phyloP scores from a whole-genome alignment of 176 grass and related monocot genomes.

The Thinopyrum elongatum region DNA sequence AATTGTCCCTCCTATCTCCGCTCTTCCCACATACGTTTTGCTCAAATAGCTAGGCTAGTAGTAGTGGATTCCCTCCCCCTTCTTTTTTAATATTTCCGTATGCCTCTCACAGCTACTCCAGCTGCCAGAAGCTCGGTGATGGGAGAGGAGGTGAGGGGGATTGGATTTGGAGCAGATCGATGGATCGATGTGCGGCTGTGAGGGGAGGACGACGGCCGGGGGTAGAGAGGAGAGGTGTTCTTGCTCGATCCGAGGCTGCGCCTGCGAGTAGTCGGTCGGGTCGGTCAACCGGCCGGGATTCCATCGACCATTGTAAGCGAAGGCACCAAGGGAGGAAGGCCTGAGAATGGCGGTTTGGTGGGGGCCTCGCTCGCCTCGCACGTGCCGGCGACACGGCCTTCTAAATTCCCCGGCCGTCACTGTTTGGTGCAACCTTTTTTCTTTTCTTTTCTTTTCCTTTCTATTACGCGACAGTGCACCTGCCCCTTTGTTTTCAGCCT shows the following conservation, averaged over 20 bases:
- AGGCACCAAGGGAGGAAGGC: conserved; percentile 13
- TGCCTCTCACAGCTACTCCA: conserved; percentile 32
- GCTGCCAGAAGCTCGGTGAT: background rate
- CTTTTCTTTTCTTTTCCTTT: background rate
- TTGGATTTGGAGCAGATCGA: background rate
- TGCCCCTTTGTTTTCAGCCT: conserved; percentile 14
- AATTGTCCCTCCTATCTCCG: conserved; percentile 36
- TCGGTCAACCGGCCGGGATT: conserved; percentile 30
- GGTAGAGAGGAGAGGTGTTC: background rate
- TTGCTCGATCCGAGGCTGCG: conserved; percentile 21
- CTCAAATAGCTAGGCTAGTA: conserved; percentile 36
- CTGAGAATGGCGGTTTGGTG: conserved; percentile 39
- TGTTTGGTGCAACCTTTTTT: conserved; percentile 19
- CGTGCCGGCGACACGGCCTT: conserved; percentile 32
- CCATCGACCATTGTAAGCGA: conserved; percentile 5
- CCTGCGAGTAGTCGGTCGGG: background rate
- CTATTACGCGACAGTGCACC: conserved; percentile 1
- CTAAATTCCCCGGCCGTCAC: background rate
- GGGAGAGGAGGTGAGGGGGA: too few relatives aligned
- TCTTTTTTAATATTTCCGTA: conserved; percentile 35
- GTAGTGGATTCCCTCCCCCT: conserved; percentile 38
- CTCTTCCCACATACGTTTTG: conserved; percentile 26
- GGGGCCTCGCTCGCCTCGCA: background rate
- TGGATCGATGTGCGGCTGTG: background rate
- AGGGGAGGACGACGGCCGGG: background rate